These are phyloP conservation scores for Chrysoporthe austroafricana DNA, from an alignment of 2,329 filamentous ascomycete species.

Conservation along the genomic window DNA sequence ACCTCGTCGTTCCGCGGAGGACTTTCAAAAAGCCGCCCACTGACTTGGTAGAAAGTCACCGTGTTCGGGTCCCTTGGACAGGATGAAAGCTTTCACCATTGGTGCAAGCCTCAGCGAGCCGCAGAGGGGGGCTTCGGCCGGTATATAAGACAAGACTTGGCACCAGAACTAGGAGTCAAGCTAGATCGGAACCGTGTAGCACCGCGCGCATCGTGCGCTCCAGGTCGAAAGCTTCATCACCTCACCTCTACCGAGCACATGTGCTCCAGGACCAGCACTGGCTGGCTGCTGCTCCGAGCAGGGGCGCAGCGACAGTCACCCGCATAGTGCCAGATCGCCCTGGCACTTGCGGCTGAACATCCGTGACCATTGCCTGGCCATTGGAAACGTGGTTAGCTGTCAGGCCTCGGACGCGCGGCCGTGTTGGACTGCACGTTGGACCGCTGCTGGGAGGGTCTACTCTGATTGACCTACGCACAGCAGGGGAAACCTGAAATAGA, in stretches of 20 bases:
- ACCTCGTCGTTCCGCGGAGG: neutral
- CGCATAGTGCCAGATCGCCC: no score
- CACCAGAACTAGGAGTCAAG: neutral
- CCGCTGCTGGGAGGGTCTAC: no score
- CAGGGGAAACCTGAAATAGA: no score
- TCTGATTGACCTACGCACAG: no score
- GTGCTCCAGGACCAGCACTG: neutral
- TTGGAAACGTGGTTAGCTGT: no score
- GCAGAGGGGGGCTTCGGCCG: neutral
- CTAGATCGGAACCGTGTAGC: neutral
- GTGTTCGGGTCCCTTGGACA: neutral
- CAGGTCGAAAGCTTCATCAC: neutral
- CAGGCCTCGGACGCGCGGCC: no score
- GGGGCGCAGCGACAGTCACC: neutral
- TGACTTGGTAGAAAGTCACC: neutral
- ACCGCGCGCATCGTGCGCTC: neutral
- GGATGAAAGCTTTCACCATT: neutral
- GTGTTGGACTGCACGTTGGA: no score
- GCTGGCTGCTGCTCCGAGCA: neutral
- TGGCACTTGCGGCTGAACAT: no score
- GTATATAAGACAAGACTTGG: neutral
- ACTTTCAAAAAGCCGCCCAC: neutral
- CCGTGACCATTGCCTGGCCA: no score
- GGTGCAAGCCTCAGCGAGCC: neutral
- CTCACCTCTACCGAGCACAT: neutral